Conservation (phyloP, 768 basidiomycete species). For the Tephrocybe sp. region DNA sequence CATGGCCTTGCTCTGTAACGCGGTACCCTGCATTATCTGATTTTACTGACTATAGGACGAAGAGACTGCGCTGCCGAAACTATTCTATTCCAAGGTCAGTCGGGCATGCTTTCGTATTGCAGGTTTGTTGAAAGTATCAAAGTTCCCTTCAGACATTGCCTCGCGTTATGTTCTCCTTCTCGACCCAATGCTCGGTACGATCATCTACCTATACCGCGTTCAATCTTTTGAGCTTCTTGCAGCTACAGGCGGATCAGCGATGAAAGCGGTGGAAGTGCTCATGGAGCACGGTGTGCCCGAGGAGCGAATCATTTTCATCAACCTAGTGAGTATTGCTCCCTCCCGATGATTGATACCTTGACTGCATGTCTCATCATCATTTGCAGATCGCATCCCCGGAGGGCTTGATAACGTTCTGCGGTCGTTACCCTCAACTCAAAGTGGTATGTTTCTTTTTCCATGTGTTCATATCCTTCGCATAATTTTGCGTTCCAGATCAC, state of each 20-base stretch:
- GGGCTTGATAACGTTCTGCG: constrained; percentile 80
- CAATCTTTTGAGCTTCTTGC: not conserved
- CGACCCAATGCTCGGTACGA: constrained; percentile 94
- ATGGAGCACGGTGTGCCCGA: constrained; percentile 91
- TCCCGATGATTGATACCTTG: not conserved
- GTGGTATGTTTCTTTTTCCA: constrained; percentile 53
- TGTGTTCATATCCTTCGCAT: not conserved
- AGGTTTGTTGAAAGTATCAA: not conserved
- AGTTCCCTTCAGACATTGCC: constrained; percentile 94
- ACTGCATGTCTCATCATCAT: not conserved
- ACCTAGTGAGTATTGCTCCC: constrained; percentile 59
- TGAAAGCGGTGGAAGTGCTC: constrained; percentile 95
- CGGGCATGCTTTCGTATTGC: not conserved
- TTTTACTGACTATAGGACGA: constrained; percentile 69
- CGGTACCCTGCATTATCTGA: not conserved
- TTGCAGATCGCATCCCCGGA: constrained; percentile 84
- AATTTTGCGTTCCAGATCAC: constrained; percentile 59
- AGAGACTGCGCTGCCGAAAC: constrained; percentile 88
- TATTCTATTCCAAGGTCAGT: constrained; percentile 84
- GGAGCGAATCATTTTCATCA: constrained; percentile 93
- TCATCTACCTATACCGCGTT: not conserved
- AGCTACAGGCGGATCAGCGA: constrained; percentile 97
- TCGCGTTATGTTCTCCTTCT: constrained; percentile 89
- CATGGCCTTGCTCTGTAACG: constrained; percentile 17
- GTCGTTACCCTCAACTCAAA: constrained; percentile 70